Conservation (phyloP, 257 asterid genomes). For the Prunella vulgaris region DNA sequence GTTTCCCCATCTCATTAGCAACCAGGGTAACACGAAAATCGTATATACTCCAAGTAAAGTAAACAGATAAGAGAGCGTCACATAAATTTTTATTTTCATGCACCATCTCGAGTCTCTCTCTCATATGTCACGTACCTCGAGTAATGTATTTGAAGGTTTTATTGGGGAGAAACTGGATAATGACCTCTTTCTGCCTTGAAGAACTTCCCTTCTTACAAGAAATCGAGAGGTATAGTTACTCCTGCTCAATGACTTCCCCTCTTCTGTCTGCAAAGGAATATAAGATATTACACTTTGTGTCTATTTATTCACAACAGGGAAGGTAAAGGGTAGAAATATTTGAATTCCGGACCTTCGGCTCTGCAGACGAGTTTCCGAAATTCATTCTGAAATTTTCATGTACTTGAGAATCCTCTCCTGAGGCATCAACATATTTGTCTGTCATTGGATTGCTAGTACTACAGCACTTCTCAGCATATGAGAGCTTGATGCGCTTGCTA, state of each 20-base stretch:
- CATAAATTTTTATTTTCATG: background rate
- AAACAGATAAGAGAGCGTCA: background rate
- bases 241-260: conserved; percentile 29
- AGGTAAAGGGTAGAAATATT: background rate
- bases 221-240: conserved; percentile 30
- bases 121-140: conserved; percentile 15
- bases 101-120: conserved; percentile 1
- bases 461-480: conserved; percentile 20
- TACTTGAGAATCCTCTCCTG: conserved; percentile 24
- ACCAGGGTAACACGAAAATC: background rate
- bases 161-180: conserved; percentile 17
- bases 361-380: conserved; percentile 23
- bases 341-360: conserved; percentile 23
- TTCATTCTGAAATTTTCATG: conserved; percentile 9
- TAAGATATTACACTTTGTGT: background rate
- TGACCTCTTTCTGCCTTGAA: conserved; percentile 31
- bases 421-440: conserved; percentile 17
- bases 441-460: conserved; percentile 2
- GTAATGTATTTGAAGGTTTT: background rate
- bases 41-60: background rate
- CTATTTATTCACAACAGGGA: background rate
- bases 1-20: background rate
- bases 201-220: conserved; percentile 27
- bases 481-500: conserved; percentile 37
- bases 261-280: conserved; percentile 28